Percentiles rank a stretch among this genome's conserved stretches.
Evolutionary conservation across 2,329 filamentous ascomycete species (phyloP).

Genomic region (Aspergillus fructus): DNA sequence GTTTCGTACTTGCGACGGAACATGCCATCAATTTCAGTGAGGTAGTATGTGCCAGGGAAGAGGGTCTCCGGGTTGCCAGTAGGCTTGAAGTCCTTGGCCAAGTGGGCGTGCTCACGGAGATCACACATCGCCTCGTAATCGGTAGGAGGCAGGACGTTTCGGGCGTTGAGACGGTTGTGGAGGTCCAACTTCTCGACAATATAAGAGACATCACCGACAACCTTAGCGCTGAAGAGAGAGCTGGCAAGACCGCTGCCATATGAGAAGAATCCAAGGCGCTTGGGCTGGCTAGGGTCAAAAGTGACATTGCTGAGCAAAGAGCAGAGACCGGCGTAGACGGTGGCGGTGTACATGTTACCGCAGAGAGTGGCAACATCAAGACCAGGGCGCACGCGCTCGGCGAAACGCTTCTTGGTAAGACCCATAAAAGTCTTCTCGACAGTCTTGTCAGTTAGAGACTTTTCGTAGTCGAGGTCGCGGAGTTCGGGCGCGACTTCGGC

Average conservation of each 20-base stretch:
- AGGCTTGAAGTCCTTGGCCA: constrained; percentile 76
- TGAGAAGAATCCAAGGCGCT: constrained; percentile 74
- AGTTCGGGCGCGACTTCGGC: constrained; percentile 74
- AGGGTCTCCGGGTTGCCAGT: constrained; percentile 68
- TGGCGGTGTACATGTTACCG: constrained; percentile 64
- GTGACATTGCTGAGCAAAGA: constrained; percentile 64
- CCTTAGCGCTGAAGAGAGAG: constrained; percentile 66
- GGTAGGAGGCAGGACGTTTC: constrained; percentile 67
- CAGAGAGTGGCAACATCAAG: constrained; percentile 77
- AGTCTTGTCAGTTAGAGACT: constrained; percentile 76
- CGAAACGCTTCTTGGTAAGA: constrained; percentile 80
- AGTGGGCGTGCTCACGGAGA: constrained; percentile 77
- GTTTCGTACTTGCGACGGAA: constrained; percentile 77
- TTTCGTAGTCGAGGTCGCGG: constrained; percentile 74
- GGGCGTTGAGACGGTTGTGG: constrained; percentile 64
- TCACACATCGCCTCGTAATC: constrained; percentile 78
- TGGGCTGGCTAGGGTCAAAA: constrained; percentile 64
- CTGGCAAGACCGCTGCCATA: constrained; percentile 76
- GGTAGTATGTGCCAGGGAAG: constrained; percentile 69
- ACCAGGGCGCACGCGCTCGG: constrained; percentile 70
- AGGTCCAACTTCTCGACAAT: constrained; percentile 70
- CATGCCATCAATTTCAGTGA: constrained; percentile 79
- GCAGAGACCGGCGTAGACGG: constrained; percentile 58
- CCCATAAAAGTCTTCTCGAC: constrained; percentile 86
- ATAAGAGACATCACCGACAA: constrained; percentile 67